These are phyloP conservation scores for Leishmania guyanensis DNA, from an alignment of 208 protist species.

Conservation along the genomic window DNA sequence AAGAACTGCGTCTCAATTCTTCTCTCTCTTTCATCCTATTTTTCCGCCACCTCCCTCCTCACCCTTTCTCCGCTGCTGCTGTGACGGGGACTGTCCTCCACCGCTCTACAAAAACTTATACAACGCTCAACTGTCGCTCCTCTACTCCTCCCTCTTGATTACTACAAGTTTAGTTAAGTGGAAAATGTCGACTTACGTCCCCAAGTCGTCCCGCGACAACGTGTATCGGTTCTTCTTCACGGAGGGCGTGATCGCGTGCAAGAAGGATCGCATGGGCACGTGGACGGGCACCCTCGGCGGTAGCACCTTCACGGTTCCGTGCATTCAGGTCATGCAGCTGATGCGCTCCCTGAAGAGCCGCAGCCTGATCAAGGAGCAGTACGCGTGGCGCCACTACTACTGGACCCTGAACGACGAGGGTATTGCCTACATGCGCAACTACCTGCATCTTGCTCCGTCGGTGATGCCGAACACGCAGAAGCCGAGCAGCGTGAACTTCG, in stretches of 20 bases:
- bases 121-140: too few relatives aligned
- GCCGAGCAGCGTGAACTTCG: constrained; percentile 51
- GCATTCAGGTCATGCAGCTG: constrained; percentile 89
- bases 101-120: too few relatives aligned
- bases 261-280: constrained; percentile 90
- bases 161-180: constrained; percentile 13
- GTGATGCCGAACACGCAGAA: constrained; percentile 94
- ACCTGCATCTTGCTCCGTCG: constrained; percentile 88
- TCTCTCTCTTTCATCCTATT: too few relatives aligned
- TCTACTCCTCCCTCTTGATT: background rate
- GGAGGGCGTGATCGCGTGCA: constrained; percentile 90
- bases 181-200: constrained; percentile 87
- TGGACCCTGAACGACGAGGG: constrained; percentile 94
- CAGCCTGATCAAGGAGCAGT: constrained; percentile 93
- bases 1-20: too few relatives aligned
- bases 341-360: constrained; percentile 92
- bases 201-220: constrained; percentile 80
- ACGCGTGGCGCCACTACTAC: constrained; percentile 95
- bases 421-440: constrained; percentile 92
- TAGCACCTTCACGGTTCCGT: constrained; percentile 76
- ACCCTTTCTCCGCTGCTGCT: too few relatives aligned
- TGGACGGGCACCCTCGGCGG: constrained; percentile 84
- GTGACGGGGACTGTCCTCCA: too few relatives aligned
- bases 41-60: too few relatives aligned
- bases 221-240: constrained; percentile 94